Evolutionary conservation across 2,329 filamentous ascomycete genomes (phyloP), one percentile per base, ranked within the genome.

Genomic region (Colletotrichum sp.): DNA sequence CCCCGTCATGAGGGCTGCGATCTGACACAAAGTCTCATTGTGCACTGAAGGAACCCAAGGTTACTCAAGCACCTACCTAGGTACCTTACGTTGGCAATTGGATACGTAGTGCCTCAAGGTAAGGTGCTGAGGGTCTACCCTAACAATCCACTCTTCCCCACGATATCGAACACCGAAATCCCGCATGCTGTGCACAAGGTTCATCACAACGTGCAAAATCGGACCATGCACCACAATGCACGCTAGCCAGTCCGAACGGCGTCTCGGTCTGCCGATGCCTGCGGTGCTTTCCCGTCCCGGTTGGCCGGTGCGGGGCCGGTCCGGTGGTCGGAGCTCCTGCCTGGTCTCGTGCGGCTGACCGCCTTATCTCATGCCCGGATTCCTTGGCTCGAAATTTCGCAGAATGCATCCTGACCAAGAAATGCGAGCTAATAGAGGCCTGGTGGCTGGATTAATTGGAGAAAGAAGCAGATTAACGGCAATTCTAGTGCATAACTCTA

Each of bases 21-120:
- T 74, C 64, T 71, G 59, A 44, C 71, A 59, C 18, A 70, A 16
- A 32, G 67, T 74, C 57, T 71, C 71, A 74, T 74, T 74, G 21
- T 69, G 26, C 28, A 24, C 28, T 13, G 9, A 52, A 21, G 44
- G 44, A 52, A 52, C n/a, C 44, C 44, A 21, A 52, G n/a, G 44
- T 21, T 21, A n/a, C 18, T 57, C 21, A 57, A 26, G 24, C 26
- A 12, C 52, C n/a, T 57, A 21, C 52, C 12, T 16, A n/a, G 26
- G 24, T 59, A 59, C 55, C 24, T 59, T 59, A 59, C 21, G 21
- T 28, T 59, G 13, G 21, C 44, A 49, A 12, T 49, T 21, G 44
- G 44, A 21, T 13, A 18, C 36, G 36, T 39, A 39, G 36, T 39
- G 36, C 36, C 36, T 39, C 8, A 9, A 39, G 36, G 36, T 39